phyloP scores from a whole-genome alignment of 306 rosid genomes.

The Psophocarpus tetragonolobus region DNA sequence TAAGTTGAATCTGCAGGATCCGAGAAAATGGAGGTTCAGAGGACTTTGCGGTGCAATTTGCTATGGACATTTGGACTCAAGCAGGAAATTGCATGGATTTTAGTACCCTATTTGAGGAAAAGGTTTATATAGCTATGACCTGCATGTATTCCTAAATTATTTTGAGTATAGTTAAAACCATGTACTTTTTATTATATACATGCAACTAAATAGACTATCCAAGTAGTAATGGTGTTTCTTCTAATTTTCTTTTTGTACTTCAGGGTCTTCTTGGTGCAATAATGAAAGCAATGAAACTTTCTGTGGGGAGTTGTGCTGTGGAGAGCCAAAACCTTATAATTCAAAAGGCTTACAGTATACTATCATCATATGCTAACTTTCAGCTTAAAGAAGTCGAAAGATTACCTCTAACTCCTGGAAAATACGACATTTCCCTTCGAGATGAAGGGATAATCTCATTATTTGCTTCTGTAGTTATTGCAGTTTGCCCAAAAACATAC shows the following conservation, averaged over 20 bases:
- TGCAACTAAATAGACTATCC: slow-evolving; percentile 18
- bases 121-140: slow-evolving; percentile 50
- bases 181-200: slow-evolving; percentile 12
- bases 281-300: slow-evolving; percentile 66
- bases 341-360: slow-evolving; percentile 61
- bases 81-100: slow-evolving; percentile 50
- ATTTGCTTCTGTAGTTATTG: slow-evolving; percentile 80
- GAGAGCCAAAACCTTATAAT: slow-evolving; percentile 68
- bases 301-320: slow-evolving; percentile 67
- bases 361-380: slow-evolving; percentile 57
- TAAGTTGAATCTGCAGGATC: slow-evolving; percentile 60
- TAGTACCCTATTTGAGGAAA: slow-evolving; percentile 45
- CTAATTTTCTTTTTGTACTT: slow-evolving; percentile 42
- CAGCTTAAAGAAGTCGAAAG: slow-evolving; percentile 54
- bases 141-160: slow-evolving; percentile 9
- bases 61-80: slow-evolving; percentile 65
- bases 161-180: background rate
- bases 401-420: slow-evolving; percentile 49
- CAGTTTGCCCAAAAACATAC: slow-evolving; percentile 54
- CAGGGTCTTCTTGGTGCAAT: slow-evolving; percentile 81
- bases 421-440: slow-evolving; percentile 46
- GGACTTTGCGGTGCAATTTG: slow-evolving; percentile 63
- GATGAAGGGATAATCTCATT: slow-evolving; percentile 70
- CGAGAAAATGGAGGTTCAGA: slow-evolving; percentile 61
- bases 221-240: slow-evolving; percentile 12